Base-by-base conservation (phyloP, 2,329 filamentous ascomycete genomes). In the Hypoxylon rubiginosum region DNA sequence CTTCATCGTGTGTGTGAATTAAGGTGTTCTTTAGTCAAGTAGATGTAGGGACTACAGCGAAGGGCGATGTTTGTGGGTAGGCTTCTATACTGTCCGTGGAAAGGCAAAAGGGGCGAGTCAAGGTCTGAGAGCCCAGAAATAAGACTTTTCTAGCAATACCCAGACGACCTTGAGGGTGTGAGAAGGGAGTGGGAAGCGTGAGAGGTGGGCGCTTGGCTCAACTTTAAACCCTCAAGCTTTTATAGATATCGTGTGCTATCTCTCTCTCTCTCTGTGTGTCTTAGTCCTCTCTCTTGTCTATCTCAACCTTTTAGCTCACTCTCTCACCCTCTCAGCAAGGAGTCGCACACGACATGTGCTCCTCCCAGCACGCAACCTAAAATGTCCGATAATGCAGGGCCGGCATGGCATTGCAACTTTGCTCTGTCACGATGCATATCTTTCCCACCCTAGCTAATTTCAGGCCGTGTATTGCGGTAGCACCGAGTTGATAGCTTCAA, bases 1-100 rank as follows among this genome's bases (percentile, higher is more conserved):
- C 67, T 70, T 74, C 73, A 76, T 76, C 24, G 48, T 74, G 59
- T 34, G 32, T 34, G 11, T 1, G 15, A 36, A 45, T 46, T 58
- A 39, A 54, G 21, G n/a, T 55, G 5, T 57, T 28, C n/a, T 15
- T 15, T 34, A 10, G 28, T 4, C 9, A 30, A 10, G 10, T 41
- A 24, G 24, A 45, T 41, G n/a, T 56, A 49, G 15, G 13, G 32
- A 50, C 26, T 30, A 50, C 5, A 34, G 8, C 4, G 13, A 34
- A 34, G 13, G 11, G 34, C 2, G 30, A 34, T 34, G 26, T 34
- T 34, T 2, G 30, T 11, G n/a, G 10, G 30, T 11, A 13, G n/a
- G 4, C n/a, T 39, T 39, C 39, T 24, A 43, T 57, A 30, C 21
- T 52, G 26, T 36, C 36, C 28, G 32, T 26, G 8, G 30, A 21